Percentiles rank a stretch among this genome's conserved stretches.
phyloP scores from a whole-genome alignment of 225 moss, liverwort and hornwort genomes.

The Asterella californica region DNA sequence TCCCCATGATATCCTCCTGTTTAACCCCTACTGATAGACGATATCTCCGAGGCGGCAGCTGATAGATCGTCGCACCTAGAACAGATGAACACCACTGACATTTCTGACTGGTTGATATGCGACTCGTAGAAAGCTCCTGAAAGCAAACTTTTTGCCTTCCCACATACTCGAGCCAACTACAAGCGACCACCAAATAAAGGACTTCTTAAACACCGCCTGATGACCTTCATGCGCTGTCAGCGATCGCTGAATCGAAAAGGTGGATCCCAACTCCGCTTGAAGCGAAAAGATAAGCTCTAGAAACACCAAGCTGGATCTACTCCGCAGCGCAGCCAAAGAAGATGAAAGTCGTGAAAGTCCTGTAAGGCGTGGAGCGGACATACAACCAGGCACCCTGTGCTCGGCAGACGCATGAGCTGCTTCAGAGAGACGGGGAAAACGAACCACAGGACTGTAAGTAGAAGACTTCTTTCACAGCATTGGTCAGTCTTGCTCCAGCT shows the following conservation, averaged over 20 bases:
- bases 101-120: constrained; percentile 11
- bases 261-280: not conserved
- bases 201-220: not conserved
- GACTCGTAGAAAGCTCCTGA: not conserved
- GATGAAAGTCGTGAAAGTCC: not conserved
- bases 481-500: not conserved
- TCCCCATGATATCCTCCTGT: constrained; percentile 49
- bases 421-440: not conserved
- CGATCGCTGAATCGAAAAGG: not conserved
- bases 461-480: not conserved
- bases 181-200: not conserved
- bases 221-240: not conserved
- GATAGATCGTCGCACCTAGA: constrained; percentile 16
- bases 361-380: not conserved
- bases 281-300: not conserved
- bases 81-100: constrained; percentile 22
- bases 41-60: not conserved
- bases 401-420: not conserved
- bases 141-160: not conserved
- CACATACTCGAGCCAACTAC: not conserved
- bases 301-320: not conserved
- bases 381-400: not conserved
- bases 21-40: constrained; percentile 17
- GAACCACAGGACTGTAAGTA: not conserved
- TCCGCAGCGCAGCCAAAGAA: not conserved